Percentiles rank a stretch among this genome's conserved stretches.
Conservation (phyloP, 2,329 filamentous ascomycete species). For the Canariomyces notabilis region DNA sequence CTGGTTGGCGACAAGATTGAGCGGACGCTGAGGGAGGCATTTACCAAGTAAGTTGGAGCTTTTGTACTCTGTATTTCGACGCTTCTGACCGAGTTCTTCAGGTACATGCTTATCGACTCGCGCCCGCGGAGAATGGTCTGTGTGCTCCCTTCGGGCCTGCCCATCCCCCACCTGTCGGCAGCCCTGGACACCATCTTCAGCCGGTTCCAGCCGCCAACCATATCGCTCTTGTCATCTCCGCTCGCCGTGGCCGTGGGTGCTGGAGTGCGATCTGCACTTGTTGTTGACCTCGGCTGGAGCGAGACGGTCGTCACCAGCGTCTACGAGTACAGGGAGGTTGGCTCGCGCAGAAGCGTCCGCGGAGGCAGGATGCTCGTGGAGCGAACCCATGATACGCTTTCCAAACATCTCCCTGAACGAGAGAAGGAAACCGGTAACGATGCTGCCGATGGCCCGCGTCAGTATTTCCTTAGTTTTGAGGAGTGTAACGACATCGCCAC, state of each 20-base stretch:
- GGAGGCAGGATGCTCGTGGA: constrained; percentile 68
- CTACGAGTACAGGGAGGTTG: constrained; percentile 84
- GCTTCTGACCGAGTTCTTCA: constrained; percentile 26
- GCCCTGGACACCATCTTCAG: constrained; percentile 74
- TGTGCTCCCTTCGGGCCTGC: constrained; percentile 70
- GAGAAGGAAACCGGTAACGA: constrained; percentile 24
- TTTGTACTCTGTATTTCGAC: too few relatives aligned
- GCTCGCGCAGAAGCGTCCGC: constrained; percentile 63
- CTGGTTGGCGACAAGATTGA: constrained; percentile 85
- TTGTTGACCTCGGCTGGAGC: constrained; percentile 88
- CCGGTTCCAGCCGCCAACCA: constrained; percentile 70
- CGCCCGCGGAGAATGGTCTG: constrained; percentile 70
- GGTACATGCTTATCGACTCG: constrained; percentile 65
- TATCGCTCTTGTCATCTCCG: constrained; percentile 75
- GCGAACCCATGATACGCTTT: constrained; percentile 61
- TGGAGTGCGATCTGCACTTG: constrained; percentile 76
- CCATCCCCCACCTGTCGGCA: constrained; percentile 70
- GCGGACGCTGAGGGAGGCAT: constrained; percentile 71
- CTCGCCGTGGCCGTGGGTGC: constrained; percentile 71
- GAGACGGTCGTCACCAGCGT: constrained; percentile 82
- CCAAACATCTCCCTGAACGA: constrained; percentile 35
- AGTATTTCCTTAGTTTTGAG: constrained; percentile 58
- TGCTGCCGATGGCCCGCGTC: constrained; percentile 16
- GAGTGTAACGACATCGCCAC: constrained; percentile 76
- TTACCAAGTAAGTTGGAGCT: constrained; percentile 61